Percentiles rank a stretch among this genome's conserved stretches.
Evolutionary conservation across 2,329 filamentous ascomycete genomes (phyloP).

Genomic region (Aspergillus aculeatus): DNA sequence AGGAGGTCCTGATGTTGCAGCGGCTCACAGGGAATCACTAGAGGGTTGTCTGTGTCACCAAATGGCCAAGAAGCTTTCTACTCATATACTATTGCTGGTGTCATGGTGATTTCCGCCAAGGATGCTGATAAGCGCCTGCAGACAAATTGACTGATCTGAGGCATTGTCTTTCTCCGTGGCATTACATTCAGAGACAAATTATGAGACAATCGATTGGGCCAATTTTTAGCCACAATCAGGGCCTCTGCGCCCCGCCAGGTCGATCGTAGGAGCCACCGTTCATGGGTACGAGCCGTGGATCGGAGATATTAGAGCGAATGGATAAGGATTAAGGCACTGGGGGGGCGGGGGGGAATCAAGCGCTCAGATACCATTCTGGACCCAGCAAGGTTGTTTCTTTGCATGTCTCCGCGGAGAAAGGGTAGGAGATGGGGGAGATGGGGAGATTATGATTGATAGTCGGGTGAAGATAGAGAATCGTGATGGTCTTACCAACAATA

Average conservation of each 20-base stretch:
- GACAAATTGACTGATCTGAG: not conserved
- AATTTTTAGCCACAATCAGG: constrained; percentile 14
- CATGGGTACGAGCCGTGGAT: not conserved
- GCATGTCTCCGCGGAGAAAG: not conserved
- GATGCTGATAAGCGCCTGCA: not conserved
- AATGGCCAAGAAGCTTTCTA: not conserved
- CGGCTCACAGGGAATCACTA: not conserved
- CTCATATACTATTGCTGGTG: not conserved
- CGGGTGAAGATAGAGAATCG: not conserved
- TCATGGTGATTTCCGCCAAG: constrained; percentile 5
- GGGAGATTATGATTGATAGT: not conserved
- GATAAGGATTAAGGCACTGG: not conserved
- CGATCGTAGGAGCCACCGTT: constrained; percentile 2
- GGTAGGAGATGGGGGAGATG: not conserved
- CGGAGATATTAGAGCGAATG: not conserved
- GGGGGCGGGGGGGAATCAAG: not conserved
- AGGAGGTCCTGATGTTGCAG: not conserved
- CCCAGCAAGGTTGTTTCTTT: not conserved
- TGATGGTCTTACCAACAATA: not conserved
- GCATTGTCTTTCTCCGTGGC: constrained; percentile 13
- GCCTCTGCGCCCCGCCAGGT: constrained; percentile 11
- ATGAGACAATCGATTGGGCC: constrained; percentile 18
- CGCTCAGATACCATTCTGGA: not conserved
- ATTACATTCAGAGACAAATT: not conserved
- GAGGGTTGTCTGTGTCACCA: not conserved